phyloP scores from a whole-genome alignment of 2,329 filamentous ascomycete species.

The Drechmeria coniospora region DNA sequence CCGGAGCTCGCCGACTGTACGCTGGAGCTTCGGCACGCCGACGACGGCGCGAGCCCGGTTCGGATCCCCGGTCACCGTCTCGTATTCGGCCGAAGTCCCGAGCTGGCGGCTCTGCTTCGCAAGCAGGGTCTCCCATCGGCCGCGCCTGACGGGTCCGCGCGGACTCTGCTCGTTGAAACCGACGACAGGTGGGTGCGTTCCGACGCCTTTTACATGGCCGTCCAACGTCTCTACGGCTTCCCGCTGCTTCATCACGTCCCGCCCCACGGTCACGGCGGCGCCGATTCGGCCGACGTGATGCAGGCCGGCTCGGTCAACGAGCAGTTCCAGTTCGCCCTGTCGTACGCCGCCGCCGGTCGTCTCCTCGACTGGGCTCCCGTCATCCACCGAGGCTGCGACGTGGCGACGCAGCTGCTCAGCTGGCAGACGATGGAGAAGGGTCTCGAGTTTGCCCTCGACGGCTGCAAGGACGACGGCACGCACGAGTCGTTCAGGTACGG shows the following conservation, averaged over 20 bases:
- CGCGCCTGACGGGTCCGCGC: constrained; percentile 9
- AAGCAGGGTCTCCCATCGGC: constrained; percentile 16
- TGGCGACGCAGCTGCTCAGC: constrained; percentile 40
- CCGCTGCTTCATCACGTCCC: constrained; percentile 27
- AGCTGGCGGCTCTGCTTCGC: constrained; percentile 12
- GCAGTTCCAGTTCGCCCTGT: constrained; percentile 40
- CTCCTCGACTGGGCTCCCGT: constrained; percentile 40
- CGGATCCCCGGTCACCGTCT: constrained; percentile 38
- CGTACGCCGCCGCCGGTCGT: constrained; percentile 48
- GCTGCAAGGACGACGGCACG: constrained; percentile 17
- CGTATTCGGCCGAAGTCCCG: constrained; percentile 35
- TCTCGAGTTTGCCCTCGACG: constrained; percentile 40
- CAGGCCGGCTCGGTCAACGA: constrained; percentile 24
- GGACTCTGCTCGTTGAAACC: constrained; percentile 26
- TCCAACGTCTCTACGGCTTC: constrained; percentile 42
- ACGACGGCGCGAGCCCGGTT: constrained; percentile 22
- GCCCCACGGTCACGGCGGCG: constrained; percentile 8
- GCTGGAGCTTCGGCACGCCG: constrained; percentile 28
- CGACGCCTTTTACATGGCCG: constrained; percentile 39
- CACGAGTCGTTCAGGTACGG: constrained; percentile 34
- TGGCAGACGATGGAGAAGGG: constrained; percentile 49
- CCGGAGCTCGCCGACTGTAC: constrained; percentile 25
- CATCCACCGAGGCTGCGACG: constrained; percentile 39
- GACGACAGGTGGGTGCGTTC: constrained; percentile 37
- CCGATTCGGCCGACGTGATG: constrained; percentile 15